A percentile compares a stretch with the other conserved stretches of the same genome.
These are phyloP conservation scores for Yamadazyma epiphylla DNA, from an alignment of 1,139 yeast genomes.

Conservation along the genomic window DNA sequence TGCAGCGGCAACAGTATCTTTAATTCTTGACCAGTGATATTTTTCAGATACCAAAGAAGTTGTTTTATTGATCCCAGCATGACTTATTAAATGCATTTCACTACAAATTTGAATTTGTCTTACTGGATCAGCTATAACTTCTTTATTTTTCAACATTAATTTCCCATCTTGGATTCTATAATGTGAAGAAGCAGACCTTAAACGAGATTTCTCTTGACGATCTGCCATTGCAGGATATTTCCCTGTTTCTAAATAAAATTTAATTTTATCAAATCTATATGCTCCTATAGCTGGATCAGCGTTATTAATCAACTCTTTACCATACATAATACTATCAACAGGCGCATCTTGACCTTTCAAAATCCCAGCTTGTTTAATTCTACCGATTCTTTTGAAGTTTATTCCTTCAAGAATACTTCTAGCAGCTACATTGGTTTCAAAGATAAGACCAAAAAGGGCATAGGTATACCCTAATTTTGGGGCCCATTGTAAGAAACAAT, in stretches of 20 bases:
- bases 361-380: constrained; percentile 80
- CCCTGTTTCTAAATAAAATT: constrained; percentile 77
- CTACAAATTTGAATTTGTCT: constrained; percentile 73
- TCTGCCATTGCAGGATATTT: constrained; percentile 80
- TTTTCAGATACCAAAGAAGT: constrained; percentile 73
- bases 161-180: constrained; percentile 70
- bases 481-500: constrained; percentile 87
- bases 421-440: constrained; percentile 84
- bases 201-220: constrained; percentile 78
- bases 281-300: constrained; percentile 53
- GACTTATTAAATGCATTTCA: constrained; percentile 64
- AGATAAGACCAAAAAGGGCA: constrained; percentile 78
- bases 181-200: constrained; percentile 78
- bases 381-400: constrained; percentile 74
- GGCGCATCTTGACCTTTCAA: constrained; percentile 79
- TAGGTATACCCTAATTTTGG: constrained; percentile 84
- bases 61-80: constrained; percentile 89
- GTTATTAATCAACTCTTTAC: constrained; percentile 48
- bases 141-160: constrained; percentile 72
- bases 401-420: constrained; percentile 75
- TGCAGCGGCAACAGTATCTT: constrained; percentile 80
- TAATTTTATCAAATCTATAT: constrained; percentile 71
- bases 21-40: constrained; percentile 89
- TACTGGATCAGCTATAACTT: constrained; percentile 73
- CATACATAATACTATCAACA: constrained; percentile 78